Conservation (phyloP, 2,329 filamentous ascomycete species). For the Cladosporium halotolerans region DNA sequence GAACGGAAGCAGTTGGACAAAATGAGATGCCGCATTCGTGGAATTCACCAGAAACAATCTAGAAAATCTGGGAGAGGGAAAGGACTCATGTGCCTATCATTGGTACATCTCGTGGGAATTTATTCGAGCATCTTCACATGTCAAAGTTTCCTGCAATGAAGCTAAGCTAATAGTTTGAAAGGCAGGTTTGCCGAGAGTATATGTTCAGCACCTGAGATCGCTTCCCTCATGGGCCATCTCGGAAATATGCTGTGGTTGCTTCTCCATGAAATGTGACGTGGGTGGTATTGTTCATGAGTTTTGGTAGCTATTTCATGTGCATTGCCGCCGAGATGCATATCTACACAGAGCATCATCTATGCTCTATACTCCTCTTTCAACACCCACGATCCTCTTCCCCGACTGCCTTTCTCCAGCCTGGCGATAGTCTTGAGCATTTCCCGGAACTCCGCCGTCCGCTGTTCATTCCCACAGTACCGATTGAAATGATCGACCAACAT, state of each 20-base stretch:
- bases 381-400: constrained; percentile 50
- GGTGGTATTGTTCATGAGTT: no score
- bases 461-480: constrained; percentile 62
- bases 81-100: no score
- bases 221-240: no score
- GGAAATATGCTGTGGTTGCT: no score
- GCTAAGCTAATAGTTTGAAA: no score
- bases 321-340: no score
- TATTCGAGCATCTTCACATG: constrained; percentile 2
- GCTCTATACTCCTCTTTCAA: constrained; percentile 51
- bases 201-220: no score
- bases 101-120: not conserved
- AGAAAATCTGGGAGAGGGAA: no score
- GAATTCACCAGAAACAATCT: no score
- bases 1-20: not conserved
- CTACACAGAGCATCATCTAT: not conserved
- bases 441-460: constrained; percentile 73
- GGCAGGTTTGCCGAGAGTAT: no score
- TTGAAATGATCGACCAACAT: constrained; percentile 88
- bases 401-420: constrained; percentile 52
- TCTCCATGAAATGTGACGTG: no score
- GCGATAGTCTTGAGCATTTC: constrained; percentile 72
- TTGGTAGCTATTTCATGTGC: no score
- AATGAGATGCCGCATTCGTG: not conserved
- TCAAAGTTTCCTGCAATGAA: not conserved